Base-by-base conservation (phyloP, 2,329 filamentous ascomycete species). In the Scortechinia acanthostroma region DNA sequence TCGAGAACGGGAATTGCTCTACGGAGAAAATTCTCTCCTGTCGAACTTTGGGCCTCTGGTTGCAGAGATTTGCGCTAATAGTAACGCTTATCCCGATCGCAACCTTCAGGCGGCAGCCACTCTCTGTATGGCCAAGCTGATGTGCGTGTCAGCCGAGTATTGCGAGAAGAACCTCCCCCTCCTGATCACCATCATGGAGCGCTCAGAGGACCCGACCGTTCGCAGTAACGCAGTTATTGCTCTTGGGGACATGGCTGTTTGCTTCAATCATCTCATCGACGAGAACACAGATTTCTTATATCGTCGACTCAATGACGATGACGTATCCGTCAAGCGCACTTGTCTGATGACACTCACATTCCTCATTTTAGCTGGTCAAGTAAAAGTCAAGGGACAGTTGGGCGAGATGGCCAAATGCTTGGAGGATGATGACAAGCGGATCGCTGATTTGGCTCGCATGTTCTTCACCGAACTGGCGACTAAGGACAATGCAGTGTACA, bases 371-470 rank as follows among this genome's bases (percentile, higher is more conserved):
- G 93, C 93, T 1, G 93, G 94, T 21, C 93, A 98, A 65, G 91
- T 98, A 69, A 98, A 98, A 74, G 93, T 98, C 64, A 98, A 98
- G 73, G 93, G 93, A 21, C 93, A 98, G 64, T 72, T 98, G 10
- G 93, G 93, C 43, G 91, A 97, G 69, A 98, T 98, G 93, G 93
- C 93, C 46, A 98, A 98, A 69, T 98, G 93, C 53, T 76, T 98
- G 22, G 93, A 98, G 64, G 93, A 98, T 57, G 81, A 83, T n/a
- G 94, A 98, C 59, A 90, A 91, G 65, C 80, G 88, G 49, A 95
- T 97, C 50, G 88, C 91, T 1, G 93, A 98, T 58, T 76, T 98
- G 58, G 88, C 90, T 14, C 77, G 89, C 48, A 97, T 97, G 91
- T 98, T 98, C 78, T 98, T 98, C 65, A 91, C 89, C 0, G 93